A percentile compares a stretch with the other conserved stretches of the same genome.
These are phyloP conservation scores for Zygotorulaspora florentina DNA, from an alignment of 805 yeast genomes.

Conservation along the genomic window DNA sequence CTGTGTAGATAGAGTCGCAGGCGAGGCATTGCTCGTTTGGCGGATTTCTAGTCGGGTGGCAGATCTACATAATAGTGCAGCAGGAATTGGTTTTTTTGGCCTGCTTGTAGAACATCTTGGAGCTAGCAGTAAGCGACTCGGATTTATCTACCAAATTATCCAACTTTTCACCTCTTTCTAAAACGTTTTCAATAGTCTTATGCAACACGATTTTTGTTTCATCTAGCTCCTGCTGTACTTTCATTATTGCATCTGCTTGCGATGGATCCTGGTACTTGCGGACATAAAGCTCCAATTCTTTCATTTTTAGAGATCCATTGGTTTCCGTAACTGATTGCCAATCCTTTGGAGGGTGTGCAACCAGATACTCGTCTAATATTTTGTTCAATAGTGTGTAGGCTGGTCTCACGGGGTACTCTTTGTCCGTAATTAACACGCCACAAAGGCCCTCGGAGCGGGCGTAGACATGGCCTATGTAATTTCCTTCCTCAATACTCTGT, in stretches of 20 bases:
- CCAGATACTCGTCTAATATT: slow-evolving; percentile 81
- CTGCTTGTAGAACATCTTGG: slow-evolving; percentile 93
- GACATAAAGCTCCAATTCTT: slow-evolving; percentile 62
- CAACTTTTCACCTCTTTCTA: slow-evolving; percentile 94
- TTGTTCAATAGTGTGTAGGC: slow-evolving; percentile 91
- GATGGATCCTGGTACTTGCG: slow-evolving; percentile 91
- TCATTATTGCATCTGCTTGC: slow-evolving; percentile 95
- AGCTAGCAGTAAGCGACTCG: slow-evolving; percentile 81
- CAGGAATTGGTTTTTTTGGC: slow-evolving; percentile 94
- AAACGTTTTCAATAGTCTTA: slow-evolving; percentile 88
- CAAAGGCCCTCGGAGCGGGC: slow-evolving; percentile 86
- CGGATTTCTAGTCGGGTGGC: too few species aligned
- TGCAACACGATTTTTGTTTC: slow-evolving; percentile 96
- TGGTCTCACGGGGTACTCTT: slow-evolving; percentile 94
- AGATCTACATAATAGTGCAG: slow-evolving; percentile 61
- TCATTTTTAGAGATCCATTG: slow-evolving; percentile 32
- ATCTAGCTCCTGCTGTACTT: slow-evolving; percentile 95
- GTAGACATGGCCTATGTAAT: slow-evolving; percentile 87
- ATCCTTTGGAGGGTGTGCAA: slow-evolving; percentile 69
- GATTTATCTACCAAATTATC: slow-evolving; percentile 93
- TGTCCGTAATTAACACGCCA: slow-evolving; percentile 88
- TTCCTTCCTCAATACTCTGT: slow-evolving; percentile 89
- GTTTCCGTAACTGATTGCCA: slow-evolving; percentile 57
- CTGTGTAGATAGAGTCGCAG: neutral
- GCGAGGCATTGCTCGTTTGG: neutral